Evolutionary conservation across 1,284 basidiomycete species (phyloP), one percentile per base, ranked within the genome.

Genomic region (Apiotrichum mycotoxinovorans): DNA sequence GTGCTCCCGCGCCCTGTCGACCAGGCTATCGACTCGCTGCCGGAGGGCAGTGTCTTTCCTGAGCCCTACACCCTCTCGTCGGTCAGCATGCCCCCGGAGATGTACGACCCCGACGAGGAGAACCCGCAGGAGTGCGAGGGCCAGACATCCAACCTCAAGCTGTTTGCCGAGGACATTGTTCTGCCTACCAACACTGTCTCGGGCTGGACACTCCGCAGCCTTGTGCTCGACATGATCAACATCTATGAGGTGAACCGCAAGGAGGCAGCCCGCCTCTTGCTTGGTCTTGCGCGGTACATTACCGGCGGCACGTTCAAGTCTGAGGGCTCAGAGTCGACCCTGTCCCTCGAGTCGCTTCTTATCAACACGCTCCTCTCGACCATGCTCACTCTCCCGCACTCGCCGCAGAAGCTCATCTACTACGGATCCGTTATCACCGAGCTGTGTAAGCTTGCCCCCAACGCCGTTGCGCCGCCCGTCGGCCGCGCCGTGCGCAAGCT

Each of bases 201-300:
- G 10, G 91, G 91, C 1, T 94, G 94, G 72, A 82, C 87, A 27
- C 82, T 96, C 18, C 87, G 88, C 25, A 83, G 86, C 11, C 81
- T 87, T 26, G 74, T 97, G 11, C 78, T 85, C n/a, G 94, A 98
- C 71, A 84, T 89, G 46, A 79, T 97, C 53, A 86, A 92, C 65
- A 87, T 98, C 30, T 98, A 91, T 72, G 95, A 98, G 75, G 85
- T 96, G 47, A 98, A 99, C 75, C 85, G 95, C 53, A 97, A 96
- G 75, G 95, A 98, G 69, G 90, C 88, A 66, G 91, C 95, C 2
- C 82, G 88, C 14, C 78, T 97, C 14, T 81, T 98, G 3, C 82
- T 98, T 40, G 88, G 93, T 66, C 85, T 92, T 50, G 89, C 91
- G 0, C 88, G 87, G 66, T 96, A 92, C 89, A 83, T 87, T 51